These are phyloP conservation scores for Penicillium egyptiacum DNA, from an alignment of 495 filamentous ascomycete species.

Conservation along the genomic window DNA sequence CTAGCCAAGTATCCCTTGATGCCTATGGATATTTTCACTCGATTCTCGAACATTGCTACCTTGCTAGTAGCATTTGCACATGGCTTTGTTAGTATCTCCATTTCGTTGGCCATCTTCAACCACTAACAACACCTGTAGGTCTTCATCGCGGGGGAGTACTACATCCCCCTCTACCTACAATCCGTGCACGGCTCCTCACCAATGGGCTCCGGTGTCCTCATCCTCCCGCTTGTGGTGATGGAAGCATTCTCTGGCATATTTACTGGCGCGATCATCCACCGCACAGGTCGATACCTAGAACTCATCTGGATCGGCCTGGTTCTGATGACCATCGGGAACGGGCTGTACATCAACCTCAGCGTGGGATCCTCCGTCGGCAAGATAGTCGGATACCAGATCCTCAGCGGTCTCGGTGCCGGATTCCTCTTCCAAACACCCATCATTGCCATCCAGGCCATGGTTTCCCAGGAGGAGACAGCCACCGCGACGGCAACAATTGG, in stretches of 20 bases:
- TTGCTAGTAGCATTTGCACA: conserved; percentile 54
- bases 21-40: conserved; percentile 65
- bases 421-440: conserved; percentile 61
- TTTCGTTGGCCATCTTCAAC: not conserved
- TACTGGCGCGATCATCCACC: conserved; percentile 56
- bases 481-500: conserved; percentile 74
- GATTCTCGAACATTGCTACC: conserved; percentile 58
- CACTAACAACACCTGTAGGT: conserved; percentile 28
- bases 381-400: conserved; percentile 57
- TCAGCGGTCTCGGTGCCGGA: conserved; percentile 57
- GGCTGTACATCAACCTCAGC: conserved; percentile 50
- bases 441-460: conserved; percentile 73
- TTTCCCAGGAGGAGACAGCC: conserved; percentile 68
- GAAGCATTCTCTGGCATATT: conserved; percentile 50
- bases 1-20: conserved; percentile 76
- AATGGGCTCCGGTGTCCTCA: conserved; percentile 51
- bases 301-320: conserved; percentile 51
- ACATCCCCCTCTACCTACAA: conserved; percentile 60
- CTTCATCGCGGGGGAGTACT: conserved; percentile 56
- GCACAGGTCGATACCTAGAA: conserved; percentile 59
- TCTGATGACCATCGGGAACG: conserved; percentile 51
- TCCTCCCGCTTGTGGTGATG: conserved; percentile 53
- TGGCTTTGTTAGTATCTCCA: conserved; percentile 45
- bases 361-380: conserved; percentile 39
- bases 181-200: conserved; percentile 51